Evolutionary conservation across 345 rosid genomes (phyloP).

Genomic region (Melaleuca quinquenervia): DNA sequence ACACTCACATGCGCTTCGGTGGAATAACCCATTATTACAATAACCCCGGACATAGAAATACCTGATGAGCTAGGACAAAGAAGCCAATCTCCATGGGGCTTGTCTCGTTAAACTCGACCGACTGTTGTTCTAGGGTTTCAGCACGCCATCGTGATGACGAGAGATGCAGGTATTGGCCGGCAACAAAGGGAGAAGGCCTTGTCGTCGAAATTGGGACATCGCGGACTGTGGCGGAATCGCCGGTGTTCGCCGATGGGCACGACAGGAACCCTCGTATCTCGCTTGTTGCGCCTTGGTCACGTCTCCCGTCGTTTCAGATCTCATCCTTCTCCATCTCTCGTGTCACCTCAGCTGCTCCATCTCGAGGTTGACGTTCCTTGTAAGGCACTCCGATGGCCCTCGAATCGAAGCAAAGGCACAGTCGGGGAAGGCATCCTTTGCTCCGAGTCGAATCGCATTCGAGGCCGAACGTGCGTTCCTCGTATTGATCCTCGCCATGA

Average conservation of each 20-base stretch:
- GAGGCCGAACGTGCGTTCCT: neutral
- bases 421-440: neutral
- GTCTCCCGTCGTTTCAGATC: neutral
- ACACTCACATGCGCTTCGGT: neutral
- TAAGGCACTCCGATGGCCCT: neutral
- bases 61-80: neutral
- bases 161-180: neutral
- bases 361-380: neutral
- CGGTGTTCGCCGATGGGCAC: neutral
- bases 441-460: neutral
- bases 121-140: neutral
- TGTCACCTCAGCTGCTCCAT: neutral
- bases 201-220: neutral
- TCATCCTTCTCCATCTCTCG: neutral
- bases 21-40: neutral
- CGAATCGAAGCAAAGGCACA: neutral
- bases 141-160: neutral
- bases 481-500: neutral
- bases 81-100: neutral
- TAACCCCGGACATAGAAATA: neutral
- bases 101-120: neutral
- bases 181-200: neutral
- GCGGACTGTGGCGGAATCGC: neutral
- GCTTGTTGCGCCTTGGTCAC: neutral
- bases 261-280: neutral